phyloP scores from a whole-genome alignment of 2,329 filamentous ascomycete genomes.

The Sarocladium brachiariae region DNA sequence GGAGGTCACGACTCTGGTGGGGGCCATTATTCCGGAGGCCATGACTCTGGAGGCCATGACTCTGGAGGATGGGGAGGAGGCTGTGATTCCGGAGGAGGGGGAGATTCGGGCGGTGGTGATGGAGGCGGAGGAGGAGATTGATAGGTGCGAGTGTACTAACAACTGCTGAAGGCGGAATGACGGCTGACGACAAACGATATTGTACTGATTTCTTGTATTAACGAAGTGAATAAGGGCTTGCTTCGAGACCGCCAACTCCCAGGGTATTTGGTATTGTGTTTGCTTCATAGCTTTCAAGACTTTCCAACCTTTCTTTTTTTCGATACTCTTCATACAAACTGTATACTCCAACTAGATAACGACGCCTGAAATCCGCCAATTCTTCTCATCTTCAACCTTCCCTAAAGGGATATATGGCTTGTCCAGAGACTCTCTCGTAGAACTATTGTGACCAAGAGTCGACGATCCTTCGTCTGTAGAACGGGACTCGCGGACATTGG shows the following conservation, averaged over 20 bases:
- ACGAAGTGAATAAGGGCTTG: neutral
- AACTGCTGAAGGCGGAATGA: neutral
- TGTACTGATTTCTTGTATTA: neutral
- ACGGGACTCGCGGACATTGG: neutral
- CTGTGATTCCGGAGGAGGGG: neutral
- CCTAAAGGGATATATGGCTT: neutral
- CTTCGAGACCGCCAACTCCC: neutral
- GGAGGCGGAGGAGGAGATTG: neutral
- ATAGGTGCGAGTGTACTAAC: no score
- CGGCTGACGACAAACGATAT: no score
- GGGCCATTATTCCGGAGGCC: no score
- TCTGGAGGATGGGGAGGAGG: neutral
- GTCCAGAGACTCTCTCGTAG: neutral
- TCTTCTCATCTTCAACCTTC: slow-evolving; percentile 7
- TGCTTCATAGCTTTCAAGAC: no score
- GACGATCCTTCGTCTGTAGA: slow-evolving; percentile 3
- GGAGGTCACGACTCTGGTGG: neutral
- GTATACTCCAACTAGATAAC: neutral
- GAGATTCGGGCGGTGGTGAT: neutral
- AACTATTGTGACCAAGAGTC: neutral
- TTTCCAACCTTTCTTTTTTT: neutral
- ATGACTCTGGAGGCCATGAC: neutral
- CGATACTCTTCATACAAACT: neutral
- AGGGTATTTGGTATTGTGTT: neutral
- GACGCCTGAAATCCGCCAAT: slow-evolving; percentile 5